Evolutionary conservation across 805 yeast genomes (phyloP), one percentile per base, ranked within the genome.

Genomic region (Candida corydali): DNA sequence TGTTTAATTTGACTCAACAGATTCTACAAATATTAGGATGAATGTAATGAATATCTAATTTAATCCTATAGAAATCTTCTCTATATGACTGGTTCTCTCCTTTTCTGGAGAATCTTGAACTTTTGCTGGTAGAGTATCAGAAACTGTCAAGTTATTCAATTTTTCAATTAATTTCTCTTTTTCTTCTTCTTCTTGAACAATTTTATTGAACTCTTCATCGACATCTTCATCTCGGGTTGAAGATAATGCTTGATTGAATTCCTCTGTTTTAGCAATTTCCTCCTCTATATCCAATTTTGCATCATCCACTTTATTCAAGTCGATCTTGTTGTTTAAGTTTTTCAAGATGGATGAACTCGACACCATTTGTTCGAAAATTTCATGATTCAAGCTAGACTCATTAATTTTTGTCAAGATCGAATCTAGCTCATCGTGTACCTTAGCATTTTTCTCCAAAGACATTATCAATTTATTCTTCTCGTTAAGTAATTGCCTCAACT

Each of bases 1-100:
- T 79, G 48, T 78, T 75, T 57, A 78, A 77, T 51, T 72, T 79
- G 52, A 78, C 85, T 8, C 83, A 78, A 53, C 85, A 79, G 59
- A 79, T 79, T 36, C 66, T 79, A 49, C 82, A 78, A 51, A 68
- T 67, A 25, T 58, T 68, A 44, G 73, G 73, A 19, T 67, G 38
- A 18, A 11, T 24, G 9, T 24, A 24, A 24, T 24, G 26, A 24
- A 24, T 24, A 24, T 24, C 26, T 24, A 24, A 24, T 20, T 20
- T 20, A 20, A 10, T 20, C 10, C 24, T 20, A 29, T n/a, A n/a
- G n/a, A n/a, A n/a, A n/a, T n/a, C n/a, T n/a, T 7, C 16, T 29
- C 22, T 10, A 15, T 6, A 25, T 12, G 7, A 7, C 7, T 4
- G 11, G 19, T 8, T 20, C 37, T 17, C 17, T 33, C 35, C 3